A percentile compares a stretch with the other conserved stretches of the same genome.
These are phyloP conservation scores for Penstemon newberryi DNA, from an alignment of 257 asterid species.

Conservation along the genomic window DNA sequence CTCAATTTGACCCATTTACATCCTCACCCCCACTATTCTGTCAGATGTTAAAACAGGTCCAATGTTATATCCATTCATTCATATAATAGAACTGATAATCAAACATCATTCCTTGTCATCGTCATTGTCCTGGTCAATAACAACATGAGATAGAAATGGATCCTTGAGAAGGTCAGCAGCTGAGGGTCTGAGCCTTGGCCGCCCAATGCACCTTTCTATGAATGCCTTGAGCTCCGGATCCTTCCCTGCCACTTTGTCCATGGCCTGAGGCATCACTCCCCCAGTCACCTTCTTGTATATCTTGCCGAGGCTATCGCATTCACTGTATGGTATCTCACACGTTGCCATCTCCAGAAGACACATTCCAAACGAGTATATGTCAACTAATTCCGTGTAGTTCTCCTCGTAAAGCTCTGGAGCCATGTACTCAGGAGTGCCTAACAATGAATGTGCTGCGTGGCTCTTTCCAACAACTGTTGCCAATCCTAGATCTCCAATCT, in stretches of 20 bases:
- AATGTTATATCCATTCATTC: too few relatives aligned
- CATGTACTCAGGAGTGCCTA: slow-evolving; percentile 55
- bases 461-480: slow-evolving; percentile 45
- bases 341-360: slow-evolving; percentile 48
- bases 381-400: slow-evolving; percentile 46
- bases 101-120: not conserved
- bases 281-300: slow-evolving; percentile 49
- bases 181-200: slow-evolving; percentile 42
- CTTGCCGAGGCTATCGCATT: slow-evolving; percentile 42
- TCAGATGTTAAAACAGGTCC: too few relatives aligned
- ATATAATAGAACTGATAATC: not conserved
- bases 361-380: slow-evolving; percentile 55
- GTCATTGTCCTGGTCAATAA: slow-evolving; percentile 20
- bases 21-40: too few relatives aligned
- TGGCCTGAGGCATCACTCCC: slow-evolving; percentile 49
- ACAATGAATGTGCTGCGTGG: slow-evolving; percentile 44
- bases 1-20: too few relatives aligned
- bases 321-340: slow-evolving; percentile 49
- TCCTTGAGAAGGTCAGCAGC: slow-evolving; percentile 49
- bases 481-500: slow-evolving; percentile 49
- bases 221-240: slow-evolving; percentile 37
- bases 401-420: slow-evolving; percentile 53
- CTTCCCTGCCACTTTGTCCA: slow-evolving; percentile 28
- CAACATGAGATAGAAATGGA: slow-evolving; percentile 44
- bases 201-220: slow-evolving; percentile 40